Percentiles rank a stretch among this genome's conserved stretches.
Evolutionary conservation across 495 filamentous ascomycete species (phyloP).

Genomic region (Lasiosphaeria miniovina): DNA sequence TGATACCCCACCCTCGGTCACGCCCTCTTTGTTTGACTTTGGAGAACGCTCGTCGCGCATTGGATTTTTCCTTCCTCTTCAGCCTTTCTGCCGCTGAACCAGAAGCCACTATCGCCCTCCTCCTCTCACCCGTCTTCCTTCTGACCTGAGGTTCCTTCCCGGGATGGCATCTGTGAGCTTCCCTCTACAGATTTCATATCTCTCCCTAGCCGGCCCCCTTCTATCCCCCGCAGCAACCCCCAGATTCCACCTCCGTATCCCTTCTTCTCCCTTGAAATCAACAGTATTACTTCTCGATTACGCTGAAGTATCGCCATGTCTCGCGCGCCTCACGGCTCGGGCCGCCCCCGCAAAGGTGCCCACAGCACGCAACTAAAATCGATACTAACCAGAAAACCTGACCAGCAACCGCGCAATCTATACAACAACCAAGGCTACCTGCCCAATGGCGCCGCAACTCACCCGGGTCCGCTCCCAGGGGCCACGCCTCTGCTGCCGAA

Average conservation of each 20-base stretch:
- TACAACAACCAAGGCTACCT: constrained; percentile 49
- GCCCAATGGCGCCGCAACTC: constrained; percentile 51
- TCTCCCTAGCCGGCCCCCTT: background rate
- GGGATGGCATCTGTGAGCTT: constrained; percentile 36
- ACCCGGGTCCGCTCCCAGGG: constrained; percentile 46
- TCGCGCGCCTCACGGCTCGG: background rate
- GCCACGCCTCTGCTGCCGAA: constrained; percentile 55
- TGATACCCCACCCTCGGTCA: constrained; percentile 24
- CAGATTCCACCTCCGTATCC: background rate
- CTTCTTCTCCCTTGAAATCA: background rate
- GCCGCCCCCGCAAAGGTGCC: background rate
- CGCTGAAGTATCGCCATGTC: background rate
- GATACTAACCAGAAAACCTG: constrained; percentile 24
- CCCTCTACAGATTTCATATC: background rate
- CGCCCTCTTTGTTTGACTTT: constrained; percentile 13
- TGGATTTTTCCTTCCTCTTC: constrained; percentile 17
- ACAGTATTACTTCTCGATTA: background rate
- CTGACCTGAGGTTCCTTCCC: constrained; percentile 9
- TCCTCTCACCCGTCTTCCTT: constrained; percentile 2
- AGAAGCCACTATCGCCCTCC: constrained; percentile 3
- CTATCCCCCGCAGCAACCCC: background rate
- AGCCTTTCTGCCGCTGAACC: constrained; percentile 18
- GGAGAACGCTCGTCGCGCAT: constrained; percentile 18
- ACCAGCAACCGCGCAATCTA: constrained; percentile 40
- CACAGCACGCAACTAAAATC: constrained; percentile 1